Base-by-base conservation (phyloP, 2,329 filamentous ascomycete species). In the Aspergillus fumigatus region DNA sequence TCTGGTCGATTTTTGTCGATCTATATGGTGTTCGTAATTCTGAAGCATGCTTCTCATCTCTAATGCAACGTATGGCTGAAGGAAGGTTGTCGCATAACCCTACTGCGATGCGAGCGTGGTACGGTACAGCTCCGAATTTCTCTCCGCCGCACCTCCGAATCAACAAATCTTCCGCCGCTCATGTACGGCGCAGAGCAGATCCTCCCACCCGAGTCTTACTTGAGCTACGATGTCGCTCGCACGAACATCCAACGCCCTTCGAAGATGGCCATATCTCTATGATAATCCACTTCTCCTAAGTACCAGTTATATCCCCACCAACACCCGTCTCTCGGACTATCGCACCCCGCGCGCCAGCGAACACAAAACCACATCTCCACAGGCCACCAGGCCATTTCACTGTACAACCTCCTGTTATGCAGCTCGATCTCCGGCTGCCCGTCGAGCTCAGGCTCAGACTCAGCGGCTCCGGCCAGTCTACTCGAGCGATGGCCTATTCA, bases 171-270 rank as follows among this genome's bases (percentile, higher is more conserved):
- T 50, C 54, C 23, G 21, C 43, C 6, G 41, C 6, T 14, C 11
- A 38, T 38, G 17, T 17, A 7, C 5, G 2, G 14, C 17, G 14
- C 19, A 26, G 23, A 48, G 21, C 21, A 23, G 21, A 23, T 23
- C 26, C 40, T 38, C 56, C 43, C 19, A 14, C 40, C 10, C 51
- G 25, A 48, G 29, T n/a, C 3, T 35, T 8, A 11, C 38, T 50
- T 32, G 25, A 53, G 19, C 38, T 48, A 53, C 40, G 48, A 60
- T 64, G 60, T 55, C 59, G 10, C 59, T 69, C 55, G 23, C 62
- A 11, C 61, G 57, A 48, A 45, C 63, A 48, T 40, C 58, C n/a
- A 47, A 52, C 48, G 45, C 59, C 4, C 53, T 63, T 4, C 59
- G 53, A 26, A 56, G 57, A 63, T 65, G 60, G 52, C 53, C 59